Evolutionary conservation across 306 rosid genomes (phyloP), one percentile per base, ranked within the genome.

Genomic region (Aeschynomene evenia): DNA sequence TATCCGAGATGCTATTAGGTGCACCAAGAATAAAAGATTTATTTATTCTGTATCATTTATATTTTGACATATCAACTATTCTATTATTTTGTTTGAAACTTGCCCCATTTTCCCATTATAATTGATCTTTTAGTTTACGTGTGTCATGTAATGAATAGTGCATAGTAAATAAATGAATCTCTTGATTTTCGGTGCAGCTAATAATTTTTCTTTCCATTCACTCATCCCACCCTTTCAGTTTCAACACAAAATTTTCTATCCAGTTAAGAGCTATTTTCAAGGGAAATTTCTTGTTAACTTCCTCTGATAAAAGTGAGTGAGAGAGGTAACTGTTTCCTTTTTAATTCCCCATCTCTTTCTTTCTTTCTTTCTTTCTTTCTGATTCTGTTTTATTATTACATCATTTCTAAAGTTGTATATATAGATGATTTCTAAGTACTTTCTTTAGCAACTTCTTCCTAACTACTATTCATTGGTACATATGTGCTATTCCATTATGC

Each of bases 271-370:
- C 33, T 49, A 9, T 31, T 50, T 50, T 43, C 16, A 20, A 31
- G 34, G 60, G 54, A 48, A 37, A 29, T 42, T 56, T 70, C 54
- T 48, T 7, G 23, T 48, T 9, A 48, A 18, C 54, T 66, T 66
- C 46, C 59, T 66, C 59, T 39, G 49, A 50, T 37, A 64, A n/a
- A n/a, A n/a, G n/a, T n/a, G n/a, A 66, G 74, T 50, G 62, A 56
- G 16, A 66, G 24, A 34, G 53, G 68, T 45, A n/a, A 14, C 6
- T 15, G 20, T 31, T 31, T 34, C 15, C 46, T 18, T 39, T 33
- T 43, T 15, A 43, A 10, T 50, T 15, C 13, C n/a, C n/a, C 18
- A 23, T 52, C 7, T 4, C 49, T 14, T 7, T 21, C 21, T 36
- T 43, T 15, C 54, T 16, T 50, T 15, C 13, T n/a, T n/a, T 48